These are phyloP conservation scores for Agaricus sinodeliciosus DNA, from an alignment of 768 basidiomycete genomes.

Conservation along the genomic window DNA sequence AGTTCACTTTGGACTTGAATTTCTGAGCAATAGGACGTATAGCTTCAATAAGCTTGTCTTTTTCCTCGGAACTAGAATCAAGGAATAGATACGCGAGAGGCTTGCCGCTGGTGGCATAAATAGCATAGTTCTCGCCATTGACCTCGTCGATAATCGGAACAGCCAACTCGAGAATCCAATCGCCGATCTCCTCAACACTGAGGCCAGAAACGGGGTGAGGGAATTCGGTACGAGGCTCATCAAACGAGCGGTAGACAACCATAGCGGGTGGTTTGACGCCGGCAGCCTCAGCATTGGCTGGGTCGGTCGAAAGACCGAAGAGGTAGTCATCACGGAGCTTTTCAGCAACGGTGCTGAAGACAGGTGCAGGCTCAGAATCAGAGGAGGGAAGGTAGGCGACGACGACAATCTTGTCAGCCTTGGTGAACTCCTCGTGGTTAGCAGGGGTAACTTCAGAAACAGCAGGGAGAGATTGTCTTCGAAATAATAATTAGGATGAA, in stretches of 20 bases:
- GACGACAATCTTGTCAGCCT: conserved; percentile 84
- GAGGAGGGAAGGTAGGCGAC: conserved; percentile 78
- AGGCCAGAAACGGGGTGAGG: conserved; percentile 56
- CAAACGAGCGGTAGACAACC: conserved; percentile 88
- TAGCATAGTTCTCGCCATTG: conserved; percentile 85
- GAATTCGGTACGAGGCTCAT: conserved; percentile 70
- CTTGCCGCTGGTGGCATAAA: conserved; percentile 75
- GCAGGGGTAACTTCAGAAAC: conserved; percentile 73
- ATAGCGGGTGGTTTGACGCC: conserved; percentile 78
- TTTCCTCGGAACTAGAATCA: conserved; percentile 66
- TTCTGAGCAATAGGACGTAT: conserved; percentile 74
- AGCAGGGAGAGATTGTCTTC: conserved; percentile 87
- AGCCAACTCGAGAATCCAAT: conserved; percentile 78
- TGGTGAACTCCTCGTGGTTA: conserved; percentile 81
- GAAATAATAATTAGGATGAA: conserved; percentile 8
- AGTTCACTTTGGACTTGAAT: conserved; percentile 86
- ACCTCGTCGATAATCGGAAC: conserved; percentile 91
- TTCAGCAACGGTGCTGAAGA: conserved; percentile 78
- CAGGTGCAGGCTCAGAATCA: conserved; percentile 60
- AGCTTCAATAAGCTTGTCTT: conserved; percentile 56
- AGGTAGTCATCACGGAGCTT: conserved; percentile 89
- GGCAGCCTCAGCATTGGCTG: conserved; percentile 57
- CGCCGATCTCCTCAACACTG: conserved; percentile 54
- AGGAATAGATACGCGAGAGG: conserved; percentile 95
- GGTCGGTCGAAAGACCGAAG: conserved; percentile 81